Percentiles rank a stretch among this genome's conserved stretches.
These are phyloP conservation scores for Colletotrichum spinosum DNA, from an alignment of 2,329 filamentous ascomycete genomes.

Conservation along the genomic window DNA sequence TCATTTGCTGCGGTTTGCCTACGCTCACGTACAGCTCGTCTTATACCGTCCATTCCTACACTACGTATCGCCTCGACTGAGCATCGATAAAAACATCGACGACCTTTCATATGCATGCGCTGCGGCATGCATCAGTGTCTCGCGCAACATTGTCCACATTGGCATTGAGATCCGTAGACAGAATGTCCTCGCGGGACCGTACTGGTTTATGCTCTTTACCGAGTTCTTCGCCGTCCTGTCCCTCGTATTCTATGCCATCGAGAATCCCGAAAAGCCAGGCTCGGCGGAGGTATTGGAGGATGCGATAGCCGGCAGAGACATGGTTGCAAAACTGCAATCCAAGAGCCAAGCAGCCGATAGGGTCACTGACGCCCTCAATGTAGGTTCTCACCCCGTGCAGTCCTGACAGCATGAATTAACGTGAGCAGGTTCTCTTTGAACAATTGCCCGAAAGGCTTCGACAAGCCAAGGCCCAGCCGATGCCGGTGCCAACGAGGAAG, in stretches of 20 bases:
- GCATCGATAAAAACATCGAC: constrained; percentile 70
- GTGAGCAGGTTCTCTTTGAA: constrained; percentile 79
- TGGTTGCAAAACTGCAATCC: constrained; percentile 81
- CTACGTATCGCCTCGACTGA: constrained; percentile 77
- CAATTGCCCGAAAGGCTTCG: constrained; percentile 81
- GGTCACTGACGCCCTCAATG: constrained; percentile 81
- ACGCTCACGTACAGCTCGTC: constrained; percentile 85
- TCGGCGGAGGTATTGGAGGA: constrained; percentile 86
- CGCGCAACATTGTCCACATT: constrained; percentile 82
- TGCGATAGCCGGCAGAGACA: constrained; percentile 85
- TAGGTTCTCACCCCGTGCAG: constrained; percentile 55
- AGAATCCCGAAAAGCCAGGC: constrained; percentile 81
- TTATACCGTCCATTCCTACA: constrained; percentile 87
- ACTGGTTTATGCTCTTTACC: constrained; percentile 89
- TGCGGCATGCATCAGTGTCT: constrained; percentile 70
- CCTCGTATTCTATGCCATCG: constrained; percentile 81
- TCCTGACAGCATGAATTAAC: neutral
- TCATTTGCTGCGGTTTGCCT: constrained; percentile 82
- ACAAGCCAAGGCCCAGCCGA: constrained; percentile 53
- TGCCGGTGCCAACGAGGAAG: constrained; percentile 62
- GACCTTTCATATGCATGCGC: constrained; percentile 83
- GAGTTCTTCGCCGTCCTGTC: constrained; percentile 86
- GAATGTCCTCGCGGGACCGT: constrained; percentile 80
- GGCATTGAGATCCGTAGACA: constrained; percentile 81
- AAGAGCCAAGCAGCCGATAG: constrained; percentile 90